phyloP scores from a whole-genome alignment of 805 yeast genomes.

The Maudiozyma turicensis region DNA sequence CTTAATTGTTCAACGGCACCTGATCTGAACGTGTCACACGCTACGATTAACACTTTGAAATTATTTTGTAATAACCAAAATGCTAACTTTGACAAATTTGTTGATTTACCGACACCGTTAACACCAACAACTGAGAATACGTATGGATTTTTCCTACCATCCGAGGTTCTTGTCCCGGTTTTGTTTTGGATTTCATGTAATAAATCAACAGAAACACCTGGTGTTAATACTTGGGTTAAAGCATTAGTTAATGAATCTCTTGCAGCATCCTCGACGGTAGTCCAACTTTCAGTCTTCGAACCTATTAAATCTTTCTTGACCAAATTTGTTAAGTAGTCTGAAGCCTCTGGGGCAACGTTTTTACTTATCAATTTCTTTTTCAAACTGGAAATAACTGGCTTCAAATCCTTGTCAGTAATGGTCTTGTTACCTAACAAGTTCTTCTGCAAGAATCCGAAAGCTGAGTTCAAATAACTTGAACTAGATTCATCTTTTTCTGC shows the following conservation, averaged over 20 bases:
- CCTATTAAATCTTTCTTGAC: constrained; percentile 65
- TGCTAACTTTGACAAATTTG: constrained; percentile 87
- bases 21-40: constrained; percentile 95
- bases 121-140: constrained; percentile 98
- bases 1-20: constrained; percentile 98
- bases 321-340: constrained; percentile 57
- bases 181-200: constrained; percentile 64
- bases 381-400: constrained; percentile 54
- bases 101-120: constrained; percentile 96
- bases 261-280: constrained; percentile 64
- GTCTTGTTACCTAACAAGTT: constrained; percentile 62
- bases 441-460: constrained; percentile 47
- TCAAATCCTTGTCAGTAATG: constrained; percentile 52
- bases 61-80: constrained; percentile 92
- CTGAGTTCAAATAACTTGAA: constrained; percentile 14
- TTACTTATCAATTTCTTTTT: constrained; percentile 71
- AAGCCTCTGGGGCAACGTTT: constrained; percentile 87
- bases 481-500: constrained; percentile 28
- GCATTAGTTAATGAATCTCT: constrained; percentile 53
- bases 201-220: constrained; percentile 81
- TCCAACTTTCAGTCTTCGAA: constrained; percentile 61
- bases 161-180: constrained; percentile 14
- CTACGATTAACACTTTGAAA: constrained; percentile 78
- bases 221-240: constrained; percentile 71
- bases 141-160: constrained; percentile 48